Base-by-base conservation (phyloP, 2,329 filamentous ascomycete species). In the Penicillium capsulatum region DNA sequence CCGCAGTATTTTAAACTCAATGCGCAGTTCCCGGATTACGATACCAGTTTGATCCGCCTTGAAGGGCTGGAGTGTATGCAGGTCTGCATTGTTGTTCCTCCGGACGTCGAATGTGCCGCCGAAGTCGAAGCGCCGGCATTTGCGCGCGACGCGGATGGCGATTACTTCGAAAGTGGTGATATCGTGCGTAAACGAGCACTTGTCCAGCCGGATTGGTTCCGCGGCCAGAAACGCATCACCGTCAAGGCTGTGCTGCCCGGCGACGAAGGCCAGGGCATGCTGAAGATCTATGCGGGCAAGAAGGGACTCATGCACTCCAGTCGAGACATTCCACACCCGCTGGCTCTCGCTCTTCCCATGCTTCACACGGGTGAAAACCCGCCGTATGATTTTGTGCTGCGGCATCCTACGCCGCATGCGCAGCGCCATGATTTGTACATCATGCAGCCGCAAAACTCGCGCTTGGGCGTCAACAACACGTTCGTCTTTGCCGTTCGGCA, bases 401-500 rank as follows among this genome's bases (percentile, higher is more conserved):
- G 92, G 3, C 92, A 98, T 62, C 94, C 94, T 6, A 98, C 92
- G 2, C 92, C 92, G 7, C 92, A 98, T 63, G 92, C 92, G n/a
- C 89, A 95, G 60, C 81, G 91, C 29, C 90, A 98, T 64, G 92
- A 98, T 61, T 82, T 98, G 42, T 98, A 98, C 64, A 86, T 98
- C 48, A 86, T 90, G 31, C 92, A 97, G 60, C 92, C 94, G 1
- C 94, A 98, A 65, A 98, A 92, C 63, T 78, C 84, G 50, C 80
- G 83, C 17, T 73, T 98, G 17, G 90, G 88, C 1, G 74, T 94
- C 40, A 96, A 97, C 71, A 97, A 98, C 62, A 98, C 92, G 0
- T 98, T 96, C 60, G 91, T 98, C 17, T 98, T 98, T 64, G 86
- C 86, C 37, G 85, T 98, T 45, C 86, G 92, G 31, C 92, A 98